Evolutionary conservation across 257 asterid species (phyloP), one percentile per base, ranked within the genome.

Genomic region (Hygrophila difformis): DNA sequence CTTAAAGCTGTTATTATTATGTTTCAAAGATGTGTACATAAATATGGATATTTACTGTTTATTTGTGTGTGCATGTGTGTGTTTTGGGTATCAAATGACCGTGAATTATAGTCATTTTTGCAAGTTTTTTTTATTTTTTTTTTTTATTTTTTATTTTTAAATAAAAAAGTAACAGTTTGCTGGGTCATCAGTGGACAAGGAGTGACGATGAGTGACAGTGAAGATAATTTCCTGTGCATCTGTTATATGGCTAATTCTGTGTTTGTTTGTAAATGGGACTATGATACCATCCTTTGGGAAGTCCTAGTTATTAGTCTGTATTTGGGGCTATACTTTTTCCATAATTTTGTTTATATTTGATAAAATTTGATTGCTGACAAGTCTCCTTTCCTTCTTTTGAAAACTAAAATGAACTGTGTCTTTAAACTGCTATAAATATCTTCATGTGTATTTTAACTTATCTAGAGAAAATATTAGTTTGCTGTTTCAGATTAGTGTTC

Each of bases 1-100:
- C 31, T 49, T 35, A 37, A 59, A 39, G 54, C 44, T 48, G 46
- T 24, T 33, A 28, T 42, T 41, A 8, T 43, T 37, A 31, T 38
- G 34, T 37, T 47, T 51, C 16, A 47, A 37, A 14, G n/a, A n/a
- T 17, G 12, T 44, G 13, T 53, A 16, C 34, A 15, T 23, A 18
- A 23, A 5, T 15, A 16, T 61, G 21, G 14, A 12, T 26, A 19
- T 24, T 12, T 39, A 53, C 8, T 53, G 40, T 46, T 45, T 47
- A 9, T 26, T 23, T 45, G 4, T 26, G 31, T 5, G 7, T 26
- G n/a, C n/a, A n/a, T n/a, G n/a, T n/a, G n/a, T n/a, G n/a, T n/a
- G n/a, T n/a, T n/a, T n/a, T n/a, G n/a, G n/a, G n/a, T n/a, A n/a
- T n/a, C n/a, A n/a, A n/a, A n/a, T n/a, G n/a, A n/a, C n/a, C n/a